These are phyloP conservation scores for Westerdykella sp. DNA, from an alignment of 2,329 filamentous ascomycete species.

Conservation along the genomic window DNA sequence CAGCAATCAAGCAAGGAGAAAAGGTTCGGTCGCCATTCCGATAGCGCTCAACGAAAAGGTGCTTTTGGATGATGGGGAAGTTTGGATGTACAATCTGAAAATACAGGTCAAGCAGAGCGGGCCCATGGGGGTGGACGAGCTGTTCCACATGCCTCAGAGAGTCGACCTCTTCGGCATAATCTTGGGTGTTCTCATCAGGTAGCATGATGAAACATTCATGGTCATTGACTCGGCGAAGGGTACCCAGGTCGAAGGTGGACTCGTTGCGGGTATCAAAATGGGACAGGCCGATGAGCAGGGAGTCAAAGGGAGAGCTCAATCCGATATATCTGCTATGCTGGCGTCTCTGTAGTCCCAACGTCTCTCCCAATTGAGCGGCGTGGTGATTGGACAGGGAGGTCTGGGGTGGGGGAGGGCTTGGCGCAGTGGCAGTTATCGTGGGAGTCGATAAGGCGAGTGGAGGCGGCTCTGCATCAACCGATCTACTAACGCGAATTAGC, in stretches of 20 bases:
- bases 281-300: constrained; percentile 73
- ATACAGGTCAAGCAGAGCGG: constrained; percentile 70
- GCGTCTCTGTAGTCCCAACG: constrained; percentile 66
- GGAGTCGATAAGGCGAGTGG: constrained; percentile 36
- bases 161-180: constrained; percentile 62
- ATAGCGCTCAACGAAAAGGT: constrained; percentile 73
- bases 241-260: constrained; percentile 59
- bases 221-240: constrained; percentile 68
- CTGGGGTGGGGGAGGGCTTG: constrained; percentile 31
- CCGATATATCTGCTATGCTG: constrained; percentile 80
- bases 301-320: constrained; percentile 75
- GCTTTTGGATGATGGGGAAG: constrained; percentile 77
- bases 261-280: constrained; percentile 77
- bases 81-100: constrained; percentile 74
- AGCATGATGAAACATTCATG: constrained; percentile 75
- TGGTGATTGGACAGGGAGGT: constrained; percentile 25
- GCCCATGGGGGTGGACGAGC: constrained; percentile 70
- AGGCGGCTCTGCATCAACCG: constrained; percentile 36
- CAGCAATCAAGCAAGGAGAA: constrained; percentile 68
- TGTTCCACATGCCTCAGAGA: constrained; percentile 68
- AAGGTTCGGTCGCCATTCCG: constrained; percentile 66
- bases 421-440: constrained; percentile 37
- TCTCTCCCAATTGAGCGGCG: constrained; percentile 40
- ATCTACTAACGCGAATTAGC: constrained; percentile 29
- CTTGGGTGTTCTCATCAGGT: constrained; percentile 65